Evolutionary conservation across 78 protist species (phyloP).

Genomic region (Bodo saltans): DNA sequence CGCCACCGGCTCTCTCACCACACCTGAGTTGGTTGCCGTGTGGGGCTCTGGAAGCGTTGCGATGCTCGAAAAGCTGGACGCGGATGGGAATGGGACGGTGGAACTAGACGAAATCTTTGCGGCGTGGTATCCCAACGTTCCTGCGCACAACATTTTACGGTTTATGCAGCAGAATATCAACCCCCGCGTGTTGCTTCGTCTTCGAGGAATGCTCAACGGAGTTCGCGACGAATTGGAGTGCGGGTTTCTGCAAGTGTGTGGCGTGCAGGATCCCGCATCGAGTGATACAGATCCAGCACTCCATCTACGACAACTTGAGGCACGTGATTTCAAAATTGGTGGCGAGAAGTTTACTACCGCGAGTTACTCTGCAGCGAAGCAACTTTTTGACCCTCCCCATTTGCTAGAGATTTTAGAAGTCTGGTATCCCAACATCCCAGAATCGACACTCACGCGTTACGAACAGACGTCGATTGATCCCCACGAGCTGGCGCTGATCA

Average conservation of each 20-base stretch:
- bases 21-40: neutral
- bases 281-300: neutral
- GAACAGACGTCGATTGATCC: neutral
- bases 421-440: constrained; percentile 18
- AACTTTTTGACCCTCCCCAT: neutral
- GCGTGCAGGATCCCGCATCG: neutral
- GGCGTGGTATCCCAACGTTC: constrained; percentile 23
- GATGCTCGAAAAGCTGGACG: constrained; percentile 9
- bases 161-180: neutral
- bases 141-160: neutral
- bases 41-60: constrained; percentile 3
- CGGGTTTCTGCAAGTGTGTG: neutral
- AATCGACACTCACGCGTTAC: neutral
- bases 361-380: neutral
- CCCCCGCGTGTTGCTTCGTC: neutral
- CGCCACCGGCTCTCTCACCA: neutral
- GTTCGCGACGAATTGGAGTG: neutral
- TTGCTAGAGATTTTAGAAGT: constrained; percentile 7
- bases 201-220: neutral
- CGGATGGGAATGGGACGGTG: constrained; percentile 9
- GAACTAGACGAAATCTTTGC: constrained; percentile 3
- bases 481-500: neutral
- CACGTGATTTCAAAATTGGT: neutral
- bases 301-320: neutral
- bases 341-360: constrained; percentile 11